Percentiles rank a stretch among this genome's conserved stretches.
phyloP scores from a whole-genome alignment of 2,329 filamentous ascomycete genomes.

The Penicillium hordei region DNA sequence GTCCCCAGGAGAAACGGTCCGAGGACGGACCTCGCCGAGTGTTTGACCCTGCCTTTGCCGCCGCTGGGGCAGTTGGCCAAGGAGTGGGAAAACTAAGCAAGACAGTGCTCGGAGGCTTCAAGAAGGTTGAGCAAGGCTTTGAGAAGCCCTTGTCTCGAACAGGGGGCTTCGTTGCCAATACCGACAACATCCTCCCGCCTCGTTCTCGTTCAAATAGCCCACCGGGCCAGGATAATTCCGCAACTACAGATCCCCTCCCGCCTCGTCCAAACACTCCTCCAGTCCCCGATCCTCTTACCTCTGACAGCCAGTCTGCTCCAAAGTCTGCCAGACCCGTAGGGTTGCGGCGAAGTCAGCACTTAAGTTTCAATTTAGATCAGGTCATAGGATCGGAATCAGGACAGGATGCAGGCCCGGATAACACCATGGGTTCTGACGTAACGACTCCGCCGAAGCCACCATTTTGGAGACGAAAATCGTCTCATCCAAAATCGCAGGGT shows the following conservation, averaged over 20 bases:
- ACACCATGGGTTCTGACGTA: slow-evolving; percentile 2
- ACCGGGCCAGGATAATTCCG: slow-evolving; percentile 3
- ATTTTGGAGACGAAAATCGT: slow-evolving; percentile 38
- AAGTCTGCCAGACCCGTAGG: background rate
- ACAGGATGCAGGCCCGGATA: background rate
- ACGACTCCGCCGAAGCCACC: slow-evolving; percentile 26
- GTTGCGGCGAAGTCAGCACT: slow-evolving; percentile 7
- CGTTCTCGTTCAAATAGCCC: slow-evolving; percentile 9
- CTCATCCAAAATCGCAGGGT: slow-evolving; percentile 28
- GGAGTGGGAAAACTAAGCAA: slow-evolving; percentile 49
- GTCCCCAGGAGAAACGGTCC: slow-evolving; percentile 11
- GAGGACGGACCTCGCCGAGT: slow-evolving; percentile 26
- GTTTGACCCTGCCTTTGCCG: slow-evolving; percentile 50
- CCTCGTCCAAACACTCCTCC: slow-evolving; percentile 3
- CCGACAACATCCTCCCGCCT: slow-evolving; percentile 6
- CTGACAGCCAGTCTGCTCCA: slow-evolving; percentile 6
- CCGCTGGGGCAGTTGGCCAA: slow-evolving; percentile 54
- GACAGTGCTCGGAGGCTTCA: slow-evolving; percentile 46
- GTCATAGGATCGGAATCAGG: background rate
- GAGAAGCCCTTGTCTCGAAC: slow-evolving; percentile 38
- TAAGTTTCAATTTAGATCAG: slow-evolving; percentile 1
- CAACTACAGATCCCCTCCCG: background rate
- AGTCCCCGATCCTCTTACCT: slow-evolving; percentile 3
- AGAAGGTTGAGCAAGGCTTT: slow-evolving; percentile 40
- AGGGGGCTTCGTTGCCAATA: slow-evolving; percentile 33